Evolutionary conservation across 208 protist genomes (phyloP), one percentile per base, ranked within the genome.

Genomic region (Phytomonas francai): DNA sequence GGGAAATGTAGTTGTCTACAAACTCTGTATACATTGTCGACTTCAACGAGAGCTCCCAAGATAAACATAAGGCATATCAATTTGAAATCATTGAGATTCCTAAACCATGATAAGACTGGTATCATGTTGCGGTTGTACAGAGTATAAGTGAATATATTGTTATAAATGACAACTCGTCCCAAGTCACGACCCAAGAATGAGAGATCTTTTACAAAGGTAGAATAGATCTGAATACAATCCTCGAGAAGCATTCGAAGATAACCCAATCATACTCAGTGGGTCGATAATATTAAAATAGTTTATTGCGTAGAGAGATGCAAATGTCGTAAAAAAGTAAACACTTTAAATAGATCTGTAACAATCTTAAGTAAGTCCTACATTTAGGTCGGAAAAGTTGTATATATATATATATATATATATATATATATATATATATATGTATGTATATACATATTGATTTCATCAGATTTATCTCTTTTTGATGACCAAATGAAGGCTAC

Each of bases 371-470:
- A 97, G 72, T 91, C 78, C 16, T 89, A 68, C 33, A 97, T 68
- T 59, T 80, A 80, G 14, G 90, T 90, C 5, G 89, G 85, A 34
- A 89, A 92, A 5, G 83, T 80, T 0, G 96, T 91, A 72, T 91
- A 97, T n/a, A 95, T 0, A 95, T 91, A 72, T 91, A 97, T n/a
- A 95, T 0, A 95, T 91, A 72, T 91, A 97, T n/a, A 95, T 0
- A 95, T 91, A 72, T 91, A 97, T n/a, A 95, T 0, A 95, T 91
- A 72, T 91, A 97, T n/a, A 95, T n/a, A n/a, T n/a, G n/a, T n/a
- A n/a, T n/a, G n/a, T 0, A 95, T 91, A 72, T 91, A 97, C 16
- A 95, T 85, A 58, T 89, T 79, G 25, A 87, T 82, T 8, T 75
- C 67, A 6, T 71, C 78, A 19, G 71, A 78, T n/a, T 73, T 67